These are phyloP conservation scores for Solanum peruvianum DNA, from an alignment of 257 asterid genomes.

Conservation along the genomic window DNA sequence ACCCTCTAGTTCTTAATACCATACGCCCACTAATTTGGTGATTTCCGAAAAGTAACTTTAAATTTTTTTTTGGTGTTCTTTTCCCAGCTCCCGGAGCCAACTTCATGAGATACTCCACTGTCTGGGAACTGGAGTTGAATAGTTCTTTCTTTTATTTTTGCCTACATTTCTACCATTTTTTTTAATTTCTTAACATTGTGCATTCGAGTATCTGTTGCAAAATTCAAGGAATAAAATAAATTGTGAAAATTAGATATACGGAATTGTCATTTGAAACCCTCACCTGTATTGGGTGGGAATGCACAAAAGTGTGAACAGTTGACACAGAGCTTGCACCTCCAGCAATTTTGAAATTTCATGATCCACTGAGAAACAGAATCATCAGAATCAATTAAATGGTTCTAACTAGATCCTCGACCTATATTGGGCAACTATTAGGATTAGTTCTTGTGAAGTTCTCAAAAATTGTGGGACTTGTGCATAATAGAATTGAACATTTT, in stretches of 20 bases:
- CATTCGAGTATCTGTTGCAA: background rate
- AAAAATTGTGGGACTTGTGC: background rate
- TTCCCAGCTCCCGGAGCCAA: background rate
- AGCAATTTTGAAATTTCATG: background rate
- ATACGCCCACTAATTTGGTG: background rate
- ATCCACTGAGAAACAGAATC: background rate
- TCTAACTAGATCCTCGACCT: background rate
- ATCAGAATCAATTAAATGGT: background rate
- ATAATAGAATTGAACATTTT: background rate
- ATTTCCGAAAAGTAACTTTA: background rate
- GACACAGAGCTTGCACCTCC: background rate
- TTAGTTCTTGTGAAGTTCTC: background rate
- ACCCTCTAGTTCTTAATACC: background rate
- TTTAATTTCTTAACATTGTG: background rate
- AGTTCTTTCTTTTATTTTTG: background rate
- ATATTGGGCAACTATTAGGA: background rate
- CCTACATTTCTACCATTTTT: background rate
- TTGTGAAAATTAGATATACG: background rate
- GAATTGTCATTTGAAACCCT: background rate
- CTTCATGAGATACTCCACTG: background rate
- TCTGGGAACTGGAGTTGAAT: background rate
- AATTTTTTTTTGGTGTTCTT: background rate
- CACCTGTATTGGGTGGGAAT: background rate
- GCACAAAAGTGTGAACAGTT: background rate
- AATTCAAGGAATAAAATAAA: background rate